phyloP scores from a whole-genome alignment of 257 asterid species.

The Solanum arcanum region DNA sequence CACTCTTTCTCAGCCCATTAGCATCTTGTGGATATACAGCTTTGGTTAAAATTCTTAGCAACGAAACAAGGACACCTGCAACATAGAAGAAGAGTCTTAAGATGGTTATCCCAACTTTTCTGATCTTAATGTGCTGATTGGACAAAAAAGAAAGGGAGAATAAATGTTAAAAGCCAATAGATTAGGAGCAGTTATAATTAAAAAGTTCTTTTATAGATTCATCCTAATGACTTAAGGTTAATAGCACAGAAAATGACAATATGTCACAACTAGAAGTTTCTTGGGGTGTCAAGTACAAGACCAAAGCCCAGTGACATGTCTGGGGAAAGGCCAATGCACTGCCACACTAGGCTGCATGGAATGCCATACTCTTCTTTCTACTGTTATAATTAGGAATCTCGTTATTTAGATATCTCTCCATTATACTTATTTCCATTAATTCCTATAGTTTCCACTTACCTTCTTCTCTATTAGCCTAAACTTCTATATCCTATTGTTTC shows the following conservation, averaged over 20 bases:
- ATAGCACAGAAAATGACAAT: neutral
- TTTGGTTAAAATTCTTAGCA: constrained; percentile 65
- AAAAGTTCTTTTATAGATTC: neutral
- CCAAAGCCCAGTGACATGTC: neutral
- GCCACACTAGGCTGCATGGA: neutral
- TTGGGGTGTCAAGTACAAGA: neutral
- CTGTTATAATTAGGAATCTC: neutral
- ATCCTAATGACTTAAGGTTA: neutral
- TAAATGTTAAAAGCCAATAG: neutral
- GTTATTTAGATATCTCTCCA: neutral
- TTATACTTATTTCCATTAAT: neutral
- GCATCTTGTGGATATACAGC: constrained; percentile 77
- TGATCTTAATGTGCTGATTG: neutral
- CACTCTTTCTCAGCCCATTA: constrained; percentile 74
- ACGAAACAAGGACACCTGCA: constrained; percentile 85
- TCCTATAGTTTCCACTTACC: neutral
- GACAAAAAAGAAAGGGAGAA: neutral
- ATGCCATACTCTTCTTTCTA: neutral
- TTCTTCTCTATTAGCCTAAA: too few relatives aligned
- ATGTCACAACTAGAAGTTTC: neutral
- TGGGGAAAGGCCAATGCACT: neutral
- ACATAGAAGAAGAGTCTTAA: neutral
- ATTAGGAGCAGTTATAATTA: neutral
- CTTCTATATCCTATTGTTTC: too few relatives aligned
- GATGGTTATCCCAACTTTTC: neutral